A percentile compares a stretch with the other conserved stretches of the same genome.
phyloP scores from a whole-genome alignment of 306 rosid genomes.

The Prunus mongolica region DNA sequence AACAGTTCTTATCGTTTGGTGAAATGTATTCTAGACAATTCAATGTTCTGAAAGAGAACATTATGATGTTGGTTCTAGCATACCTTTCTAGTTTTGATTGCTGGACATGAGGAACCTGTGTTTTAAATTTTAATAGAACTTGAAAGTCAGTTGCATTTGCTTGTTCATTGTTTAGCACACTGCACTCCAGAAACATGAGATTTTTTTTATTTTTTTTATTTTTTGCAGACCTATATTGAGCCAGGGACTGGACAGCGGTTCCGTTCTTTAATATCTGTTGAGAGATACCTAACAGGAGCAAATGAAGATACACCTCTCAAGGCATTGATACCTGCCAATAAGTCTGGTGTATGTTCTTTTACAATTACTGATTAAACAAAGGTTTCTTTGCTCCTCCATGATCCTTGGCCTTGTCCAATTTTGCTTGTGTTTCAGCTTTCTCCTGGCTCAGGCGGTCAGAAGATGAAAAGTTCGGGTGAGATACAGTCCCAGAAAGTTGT shows the following conservation, averaged over 20 bases:
- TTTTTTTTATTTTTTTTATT: neutral
- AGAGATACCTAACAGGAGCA: slow-evolving; percentile 32
- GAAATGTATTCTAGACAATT: neutral
- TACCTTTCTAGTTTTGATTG: neutral
- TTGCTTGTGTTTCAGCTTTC: slow-evolving; percentile 34
- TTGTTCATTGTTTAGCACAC: neutral
- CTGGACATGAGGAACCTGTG: neutral
- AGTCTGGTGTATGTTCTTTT: slow-evolving; percentile 8
- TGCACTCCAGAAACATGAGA: neutral
- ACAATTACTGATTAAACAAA: slow-evolving; percentile 6
- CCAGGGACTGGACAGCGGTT: slow-evolving; percentile 35
- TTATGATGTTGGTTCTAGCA: neutral
- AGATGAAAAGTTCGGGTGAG: slow-evolving; percentile 11
- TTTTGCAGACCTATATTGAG: slow-evolving; percentile 40
- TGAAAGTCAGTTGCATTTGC: neutral
- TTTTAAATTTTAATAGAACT: neutral
- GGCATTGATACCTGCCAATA: slow-evolving; percentile 29
- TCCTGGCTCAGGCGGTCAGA: slow-evolving; percentile 7
- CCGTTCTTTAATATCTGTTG: slow-evolving; percentile 38
- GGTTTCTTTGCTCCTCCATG: slow-evolving; percentile 10
- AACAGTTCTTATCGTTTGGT: neutral
- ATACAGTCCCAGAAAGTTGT: slow-evolving; percentile 1
- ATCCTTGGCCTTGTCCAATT: slow-evolving; percentile 10
- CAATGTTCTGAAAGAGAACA: neutral
- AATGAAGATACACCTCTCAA: slow-evolving; percentile 25